Evolutionary conservation across 2,329 filamentous ascomycete species (phyloP).

Genomic region (Trichoderma hamatum): DNA sequence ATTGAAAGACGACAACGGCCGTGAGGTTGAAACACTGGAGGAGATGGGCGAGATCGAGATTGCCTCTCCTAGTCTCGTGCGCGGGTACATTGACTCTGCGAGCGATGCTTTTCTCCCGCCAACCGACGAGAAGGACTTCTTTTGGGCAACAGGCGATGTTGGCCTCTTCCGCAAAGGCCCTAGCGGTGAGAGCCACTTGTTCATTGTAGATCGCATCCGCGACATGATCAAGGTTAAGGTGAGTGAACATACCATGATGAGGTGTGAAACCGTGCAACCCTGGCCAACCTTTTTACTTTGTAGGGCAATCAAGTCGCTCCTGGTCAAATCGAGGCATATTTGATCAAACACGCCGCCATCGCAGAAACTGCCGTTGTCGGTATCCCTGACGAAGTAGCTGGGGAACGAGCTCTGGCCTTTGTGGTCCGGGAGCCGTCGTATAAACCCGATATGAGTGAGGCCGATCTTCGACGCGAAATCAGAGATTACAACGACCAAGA

Average conservation of each 20-base stretch:
- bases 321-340: neutral
- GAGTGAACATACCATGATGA: too few relatives aligned
- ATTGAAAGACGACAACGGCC: neutral
- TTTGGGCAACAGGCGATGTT: conserved; percentile 11
- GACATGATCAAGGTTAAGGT: conserved; percentile 19
- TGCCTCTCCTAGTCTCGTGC: too few relatives aligned
- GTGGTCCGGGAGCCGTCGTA: too few relatives aligned
- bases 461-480: neutral
- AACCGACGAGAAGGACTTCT: too few relatives aligned
- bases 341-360: neutral
- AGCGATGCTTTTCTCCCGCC: too few relatives aligned
- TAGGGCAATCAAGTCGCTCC: conserved; percentile 8
- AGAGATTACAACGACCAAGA: neutral
- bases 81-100: too few relatives aligned
- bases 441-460: neutral
- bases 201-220: conserved; percentile 7
- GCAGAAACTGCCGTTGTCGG: conserved; percentile 1
- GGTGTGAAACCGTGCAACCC: too few relatives aligned
- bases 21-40: neutral
- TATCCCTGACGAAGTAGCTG: neutral
- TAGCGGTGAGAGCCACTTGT: neutral
- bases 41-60: conserved; percentile 1
- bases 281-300: neutral
- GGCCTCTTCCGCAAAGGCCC: neutral
- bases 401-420: conserved; percentile 13